Evolutionary conservation across 1,284 basidiomycete species (phyloP).

Genomic region (Boletus semigastroideus): DNA sequence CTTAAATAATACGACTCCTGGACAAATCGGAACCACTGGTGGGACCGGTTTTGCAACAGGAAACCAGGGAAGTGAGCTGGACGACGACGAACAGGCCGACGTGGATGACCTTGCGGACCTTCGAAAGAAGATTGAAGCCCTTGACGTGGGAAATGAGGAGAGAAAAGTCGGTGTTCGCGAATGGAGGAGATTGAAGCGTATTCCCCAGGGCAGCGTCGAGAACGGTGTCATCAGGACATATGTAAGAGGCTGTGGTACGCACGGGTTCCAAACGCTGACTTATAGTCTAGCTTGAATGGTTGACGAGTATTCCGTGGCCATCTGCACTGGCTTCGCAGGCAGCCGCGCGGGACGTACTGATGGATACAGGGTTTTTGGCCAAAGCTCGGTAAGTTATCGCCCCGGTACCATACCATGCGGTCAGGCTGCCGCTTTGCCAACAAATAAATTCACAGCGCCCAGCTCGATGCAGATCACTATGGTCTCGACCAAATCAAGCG

Average conservation of each 20-base stretch:
- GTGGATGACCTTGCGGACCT: slow-evolving; percentile 78
- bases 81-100: slow-evolving; percentile 75
- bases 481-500: slow-evolving; percentile 91
- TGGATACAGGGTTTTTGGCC: slow-evolving; percentile 56
- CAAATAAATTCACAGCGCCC: slow-evolving; percentile 38
- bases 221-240: slow-evolving; percentile 77
- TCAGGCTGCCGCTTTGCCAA: slow-evolving; percentile 5
- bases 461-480: slow-evolving; percentile 86
- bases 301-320: slow-evolving; percentile 78
- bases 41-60: slow-evolving; percentile 20
- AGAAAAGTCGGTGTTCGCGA: slow-evolving; percentile 83
- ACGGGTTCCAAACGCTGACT: slow-evolving; percentile 13
- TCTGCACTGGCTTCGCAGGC: slow-evolving; percentile 35
- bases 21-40: slow-evolving; percentile 11
- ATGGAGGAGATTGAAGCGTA: slow-evolving; percentile 72
- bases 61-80: slow-evolving; percentile 46
- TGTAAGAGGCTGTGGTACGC: slow-evolving; percentile 37
- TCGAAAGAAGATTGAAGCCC: slow-evolving; percentile 76
- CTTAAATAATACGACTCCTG: slow-evolving; percentile 39
- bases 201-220: slow-evolving; percentile 76
- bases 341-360: slow-evolving; percentile 37
- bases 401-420: neutral
- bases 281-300: slow-evolving; percentile 70
- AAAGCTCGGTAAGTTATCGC: slow-evolving; percentile 45
- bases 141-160: slow-evolving; percentile 74